Evolutionary conservation across 345 rosid genomes (phyloP).

Genomic region (Barbarea vulgaris): DNA sequence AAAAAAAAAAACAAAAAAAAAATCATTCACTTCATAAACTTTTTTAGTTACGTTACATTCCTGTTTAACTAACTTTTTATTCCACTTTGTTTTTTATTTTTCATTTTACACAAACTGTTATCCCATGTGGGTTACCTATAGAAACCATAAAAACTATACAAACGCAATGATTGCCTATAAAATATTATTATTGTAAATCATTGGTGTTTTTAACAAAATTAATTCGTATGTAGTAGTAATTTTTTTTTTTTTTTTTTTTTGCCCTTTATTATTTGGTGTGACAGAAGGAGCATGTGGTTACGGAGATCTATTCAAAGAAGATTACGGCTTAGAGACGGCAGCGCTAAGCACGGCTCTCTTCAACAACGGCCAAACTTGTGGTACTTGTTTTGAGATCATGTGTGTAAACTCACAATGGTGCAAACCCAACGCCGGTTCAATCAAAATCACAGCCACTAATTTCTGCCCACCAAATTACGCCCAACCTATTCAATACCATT

Average conservation of each 20-base stretch:
- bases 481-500: conserved; percentile 4
- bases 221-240: not conserved
- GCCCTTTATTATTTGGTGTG: conserved; percentile 1
- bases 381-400: conserved; percentile 67
- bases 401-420: conserved; percentile 63
- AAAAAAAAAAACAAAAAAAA: too few relatives aligned
- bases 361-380: conserved; percentile 59
- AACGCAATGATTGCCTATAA: not conserved
- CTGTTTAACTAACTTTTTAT: not conserved
- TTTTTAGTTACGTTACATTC: not conserved
- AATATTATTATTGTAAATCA: too few relatives aligned
- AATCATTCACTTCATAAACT: too few relatives aligned
- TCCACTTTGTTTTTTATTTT: not conserved
- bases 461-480: conserved; percentile 40
- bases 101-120: not conserved
- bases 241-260: not conserved
- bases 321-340: conserved; percentile 61
- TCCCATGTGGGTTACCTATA: not conserved
- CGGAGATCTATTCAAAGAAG: conserved; percentile 59
- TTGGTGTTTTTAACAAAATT: too few relatives aligned
- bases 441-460: conserved; percentile 48
- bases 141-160: not conserved
- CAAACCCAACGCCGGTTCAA: conserved; percentile 43
- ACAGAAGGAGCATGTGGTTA: conserved; percentile 82
- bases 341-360: conserved; percentile 75